Conservation (phyloP, 768 basidiomycete genomes). For the Mycena sanguinolenta region DNA sequence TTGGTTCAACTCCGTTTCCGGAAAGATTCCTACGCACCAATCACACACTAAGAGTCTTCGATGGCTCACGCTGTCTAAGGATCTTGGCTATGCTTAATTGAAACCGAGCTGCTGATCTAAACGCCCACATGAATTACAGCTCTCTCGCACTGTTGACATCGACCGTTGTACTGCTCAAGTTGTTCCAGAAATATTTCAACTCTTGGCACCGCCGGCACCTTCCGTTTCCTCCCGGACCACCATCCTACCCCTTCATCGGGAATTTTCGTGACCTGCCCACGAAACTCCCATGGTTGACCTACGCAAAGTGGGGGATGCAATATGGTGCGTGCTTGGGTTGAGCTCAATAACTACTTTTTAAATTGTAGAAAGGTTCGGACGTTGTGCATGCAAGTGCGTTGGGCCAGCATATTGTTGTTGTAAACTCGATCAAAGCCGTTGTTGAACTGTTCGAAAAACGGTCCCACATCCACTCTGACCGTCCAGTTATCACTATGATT, state of each 20-base stretch:
- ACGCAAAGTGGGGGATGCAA: constrained; percentile 35
- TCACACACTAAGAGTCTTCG: too few relatives aligned
- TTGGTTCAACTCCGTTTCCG: too few relatives aligned
- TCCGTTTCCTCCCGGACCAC: constrained; percentile 43
- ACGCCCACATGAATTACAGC: background rate
- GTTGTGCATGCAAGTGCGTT: constrained; percentile 40
- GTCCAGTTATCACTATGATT: constrained; percentile 33
- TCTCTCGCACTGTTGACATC: background rate
- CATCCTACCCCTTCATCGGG: constrained; percentile 36
- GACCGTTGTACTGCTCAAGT: background rate
- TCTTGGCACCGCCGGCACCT: background rate
- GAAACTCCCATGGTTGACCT: constrained; percentile 39
- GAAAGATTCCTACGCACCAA: too few relatives aligned
- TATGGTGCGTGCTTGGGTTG: constrained; percentile 42
- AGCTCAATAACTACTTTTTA: constrained; percentile 69
- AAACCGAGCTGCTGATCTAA: too few relatives aligned
- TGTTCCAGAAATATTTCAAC: background rate
- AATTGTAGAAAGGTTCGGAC: constrained; percentile 26
- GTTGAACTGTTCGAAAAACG: constrained; percentile 40
- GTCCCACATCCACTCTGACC: constrained; percentile 40
- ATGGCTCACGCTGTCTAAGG: too few relatives aligned
- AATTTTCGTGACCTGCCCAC: constrained; percentile 37
- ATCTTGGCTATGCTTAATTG: too few relatives aligned
- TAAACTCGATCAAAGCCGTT: constrained; percentile 44
- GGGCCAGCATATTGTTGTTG: constrained; percentile 44